Conservation (phyloP, 805 yeast species). For the Myxozyma mucilagina region DNA sequence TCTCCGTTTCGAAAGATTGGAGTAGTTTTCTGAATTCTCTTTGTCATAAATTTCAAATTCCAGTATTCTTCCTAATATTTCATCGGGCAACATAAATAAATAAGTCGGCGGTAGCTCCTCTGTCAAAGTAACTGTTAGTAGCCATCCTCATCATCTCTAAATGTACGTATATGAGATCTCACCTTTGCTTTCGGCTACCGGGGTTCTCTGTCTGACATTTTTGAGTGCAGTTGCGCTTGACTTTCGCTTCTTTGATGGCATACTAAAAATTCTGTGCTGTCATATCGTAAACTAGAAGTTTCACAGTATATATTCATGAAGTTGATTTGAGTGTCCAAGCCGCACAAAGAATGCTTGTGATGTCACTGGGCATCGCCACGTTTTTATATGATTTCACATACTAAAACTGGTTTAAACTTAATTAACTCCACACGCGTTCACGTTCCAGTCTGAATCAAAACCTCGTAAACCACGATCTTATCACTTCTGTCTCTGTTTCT, state of each 20-base stretch:
- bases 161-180: no score
- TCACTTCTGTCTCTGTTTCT: no score
- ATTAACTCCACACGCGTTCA: no score
- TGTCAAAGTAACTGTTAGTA: no score
- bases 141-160: no score
- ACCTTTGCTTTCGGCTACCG: no score
- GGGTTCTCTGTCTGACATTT: no score
- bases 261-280: not conserved
- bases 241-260: not conserved
- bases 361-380: not conserved
- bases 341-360: not conserved
- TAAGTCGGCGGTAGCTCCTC: no score
- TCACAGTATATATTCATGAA: not conserved
- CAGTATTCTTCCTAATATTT: not conserved
- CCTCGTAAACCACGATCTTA: no score
- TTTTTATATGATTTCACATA: no score
- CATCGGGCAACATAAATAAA: conserved; percentile 1
- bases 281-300: not conserved
- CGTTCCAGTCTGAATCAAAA: no score
- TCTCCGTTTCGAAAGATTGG: conserved; percentile 14
- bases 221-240: not conserved
- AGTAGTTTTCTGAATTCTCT: conserved; percentile 4
- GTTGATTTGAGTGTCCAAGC: not conserved
- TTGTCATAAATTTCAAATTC: conserved; percentile 4
- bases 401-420: no score